Base-by-base conservation (phyloP, 1,284 basidiomycete genomes). In the Fomitopsis betulina region DNA sequence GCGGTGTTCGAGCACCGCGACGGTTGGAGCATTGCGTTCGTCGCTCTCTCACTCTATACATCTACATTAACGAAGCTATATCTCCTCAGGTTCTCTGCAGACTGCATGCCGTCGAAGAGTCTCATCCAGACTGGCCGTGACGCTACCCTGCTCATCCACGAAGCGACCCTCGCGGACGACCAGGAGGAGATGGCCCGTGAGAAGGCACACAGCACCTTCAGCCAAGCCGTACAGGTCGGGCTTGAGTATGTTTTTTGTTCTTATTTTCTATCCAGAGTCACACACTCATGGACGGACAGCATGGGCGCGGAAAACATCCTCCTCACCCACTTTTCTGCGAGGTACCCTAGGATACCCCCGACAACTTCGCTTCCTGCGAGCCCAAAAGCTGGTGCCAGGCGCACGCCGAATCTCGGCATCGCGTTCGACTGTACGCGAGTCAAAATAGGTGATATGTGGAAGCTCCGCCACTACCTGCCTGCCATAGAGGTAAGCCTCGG, bases 271-370 rank as follows among this genome's bases (percentile, higher is more conserved):
- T 49, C 15, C 9, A 27, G 12, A 50, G 1, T 35, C 12, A 3
- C 25, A 53, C 33, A 43, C 53, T 51, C 52, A 10, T 49, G 19
- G 13, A 21, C 32, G 27, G 40, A 33, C 65, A 93, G 90, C 63
- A 96, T 96, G 93, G 78, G 82, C 7, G 94, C 94, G 0, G 76
- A 85, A 58, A 86, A 93, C 63, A 79, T 93, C 25, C 80, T 98
- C 37, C 81, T 98, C 25, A 98, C 95, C 2, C 96, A 98, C 72
- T 98, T 98, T 73, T 97, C 94, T 12, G 92, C 93, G 57, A 86
- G 96, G 12, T 97, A 97, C 72, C 94, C 95, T 13, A 94, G 93
- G 67, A 78, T 95, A 67, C 91, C 93, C 1, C 79, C 81, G 43
- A 54, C 53, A 56, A 53, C 37, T 35, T 56, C 49, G 58, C 35